Conservation (phyloP, 257 asterid genomes). For the Thymus mandschuricus region DNA sequence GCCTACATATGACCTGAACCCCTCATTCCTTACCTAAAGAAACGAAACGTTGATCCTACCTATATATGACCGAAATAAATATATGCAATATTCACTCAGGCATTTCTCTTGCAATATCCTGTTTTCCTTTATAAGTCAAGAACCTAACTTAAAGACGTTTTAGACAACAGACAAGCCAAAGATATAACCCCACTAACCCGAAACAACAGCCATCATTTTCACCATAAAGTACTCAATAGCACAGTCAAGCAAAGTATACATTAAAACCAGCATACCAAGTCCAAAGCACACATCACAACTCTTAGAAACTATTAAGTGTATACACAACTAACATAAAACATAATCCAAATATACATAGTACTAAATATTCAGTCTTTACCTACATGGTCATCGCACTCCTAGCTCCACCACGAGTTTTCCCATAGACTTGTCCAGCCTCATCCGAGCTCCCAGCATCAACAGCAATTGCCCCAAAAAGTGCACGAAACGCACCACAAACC, state of each 20-base stretch:
- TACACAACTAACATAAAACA: slow-evolving; percentile 3
- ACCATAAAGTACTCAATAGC: slow-evolving; percentile 2
- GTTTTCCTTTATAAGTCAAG: not conserved
- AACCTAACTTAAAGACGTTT: not conserved
- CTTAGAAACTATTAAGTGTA: slow-evolving; percentile 14
- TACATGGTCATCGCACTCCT: slow-evolving; percentile 44
- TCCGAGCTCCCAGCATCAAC: slow-evolving; percentile 62
- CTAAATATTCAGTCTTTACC: slow-evolving; percentile 31
- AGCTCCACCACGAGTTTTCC: slow-evolving; percentile 37
- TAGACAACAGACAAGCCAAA: not conserved
- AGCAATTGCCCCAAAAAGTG: slow-evolving; percentile 74
- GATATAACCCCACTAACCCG: slow-evolving; percentile 13
- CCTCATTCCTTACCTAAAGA: not conserved
- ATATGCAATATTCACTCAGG: not conserved
- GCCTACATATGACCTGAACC: not conserved
- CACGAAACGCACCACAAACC: slow-evolving; percentile 80
- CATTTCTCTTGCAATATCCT: not conserved
- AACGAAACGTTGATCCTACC: not conserved
- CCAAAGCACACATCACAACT: slow-evolving; percentile 16
- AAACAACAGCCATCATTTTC: not conserved
- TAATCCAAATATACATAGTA: slow-evolving; percentile 4
- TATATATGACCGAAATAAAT: not conserved
- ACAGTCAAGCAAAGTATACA: slow-evolving; percentile 14
- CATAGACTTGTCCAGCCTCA: slow-evolving; percentile 46
- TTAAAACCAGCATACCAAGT: slow-evolving; percentile 20